phyloP scores from a whole-genome alignment of 805 yeast species.

The Barnettozyma siamensis region DNA sequence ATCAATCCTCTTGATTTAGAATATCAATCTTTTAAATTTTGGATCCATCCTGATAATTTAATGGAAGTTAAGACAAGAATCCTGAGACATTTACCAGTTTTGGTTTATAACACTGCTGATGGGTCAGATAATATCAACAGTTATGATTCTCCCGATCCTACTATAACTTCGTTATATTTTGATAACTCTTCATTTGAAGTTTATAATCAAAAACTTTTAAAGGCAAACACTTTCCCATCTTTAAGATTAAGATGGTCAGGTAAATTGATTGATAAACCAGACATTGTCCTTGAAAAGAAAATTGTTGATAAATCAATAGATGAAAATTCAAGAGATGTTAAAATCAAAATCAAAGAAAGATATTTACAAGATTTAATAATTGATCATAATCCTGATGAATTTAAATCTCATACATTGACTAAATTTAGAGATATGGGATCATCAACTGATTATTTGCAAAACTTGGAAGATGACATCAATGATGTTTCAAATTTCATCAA shows the following conservation, averaged over 20 bases:
- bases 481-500: conserved; percentile 58
- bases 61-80: conserved; percentile 98
- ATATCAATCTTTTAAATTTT: conserved; percentile 73
- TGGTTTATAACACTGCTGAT: conserved; percentile 56
- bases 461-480: conserved; percentile 48
- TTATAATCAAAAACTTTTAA: conserved; percentile 77
- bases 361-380: conserved; percentile 67
- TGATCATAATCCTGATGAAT: conserved; percentile 38
- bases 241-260: conserved; percentile 91
- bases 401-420: conserved; percentile 45
- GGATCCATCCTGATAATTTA: conserved; percentile 95
- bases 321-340: conserved; percentile 56
- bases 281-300: conserved; percentile 76
- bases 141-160: conserved; percentile 58
- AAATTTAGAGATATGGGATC: conserved; percentile 63
- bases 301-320: conserved; percentile 47
- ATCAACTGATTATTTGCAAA: conserved; percentile 44
- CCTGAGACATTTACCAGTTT: conserved; percentile 86
- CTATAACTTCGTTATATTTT: conserved; percentile 79
- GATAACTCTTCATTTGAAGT: conserved; percentile 80
- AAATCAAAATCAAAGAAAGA: conserved; percentile 72
- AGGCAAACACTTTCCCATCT: conserved; percentile 63
- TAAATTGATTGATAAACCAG: conserved; percentile 67
- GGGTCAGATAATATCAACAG: conserved; percentile 26
- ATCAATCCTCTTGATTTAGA: conserved; percentile 23